Conservation (phyloP, 2,329 filamentous ascomycete genomes). For the Stromatinia cepivora region DNA sequence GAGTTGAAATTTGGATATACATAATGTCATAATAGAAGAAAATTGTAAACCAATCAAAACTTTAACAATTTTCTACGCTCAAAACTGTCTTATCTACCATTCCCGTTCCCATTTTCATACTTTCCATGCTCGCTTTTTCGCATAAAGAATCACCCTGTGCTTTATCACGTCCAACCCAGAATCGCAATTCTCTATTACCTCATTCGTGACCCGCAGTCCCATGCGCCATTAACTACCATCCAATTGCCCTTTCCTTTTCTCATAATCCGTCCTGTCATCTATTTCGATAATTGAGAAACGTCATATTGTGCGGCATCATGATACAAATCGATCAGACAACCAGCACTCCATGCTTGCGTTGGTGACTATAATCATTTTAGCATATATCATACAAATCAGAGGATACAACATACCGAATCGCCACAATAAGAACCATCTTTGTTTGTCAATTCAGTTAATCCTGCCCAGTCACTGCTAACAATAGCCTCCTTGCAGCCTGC, state of each 20-base stretch:
- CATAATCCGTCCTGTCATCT: not conserved
- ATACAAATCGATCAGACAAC: constrained; percentile 92
- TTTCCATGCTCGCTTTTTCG: not conserved
- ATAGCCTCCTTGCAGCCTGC: constrained; percentile 85
- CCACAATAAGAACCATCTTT: constrained; percentile 79
- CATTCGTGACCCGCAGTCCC: not conserved
- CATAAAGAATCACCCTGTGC: not conserved
- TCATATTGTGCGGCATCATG: constrained; percentile 70
- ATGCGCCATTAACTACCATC: not conserved
- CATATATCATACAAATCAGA: constrained; percentile 26
- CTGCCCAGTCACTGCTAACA: constrained; percentile 78
- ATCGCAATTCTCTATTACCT: not conserved
- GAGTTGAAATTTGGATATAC: not conserved
- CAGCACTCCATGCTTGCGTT: constrained; percentile 94
- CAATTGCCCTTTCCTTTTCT: not conserved
- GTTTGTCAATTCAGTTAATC: constrained; percentile 89
- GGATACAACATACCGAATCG: constrained; percentile 67
- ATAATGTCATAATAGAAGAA: not conserved
- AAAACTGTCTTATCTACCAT: not conserved
- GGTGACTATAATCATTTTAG: constrained; percentile 62
- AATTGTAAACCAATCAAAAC: not conserved
- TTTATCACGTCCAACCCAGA: not conserved
- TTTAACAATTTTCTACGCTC: not conserved
- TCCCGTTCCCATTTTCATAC: not conserved
- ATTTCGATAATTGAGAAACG: constrained; percentile 28